Percentiles rank a stretch among this genome's conserved stretches.
Evolutionary conservation across 805 yeast species (phyloP).

Genomic region (Saturnispora quitensis): DNA sequence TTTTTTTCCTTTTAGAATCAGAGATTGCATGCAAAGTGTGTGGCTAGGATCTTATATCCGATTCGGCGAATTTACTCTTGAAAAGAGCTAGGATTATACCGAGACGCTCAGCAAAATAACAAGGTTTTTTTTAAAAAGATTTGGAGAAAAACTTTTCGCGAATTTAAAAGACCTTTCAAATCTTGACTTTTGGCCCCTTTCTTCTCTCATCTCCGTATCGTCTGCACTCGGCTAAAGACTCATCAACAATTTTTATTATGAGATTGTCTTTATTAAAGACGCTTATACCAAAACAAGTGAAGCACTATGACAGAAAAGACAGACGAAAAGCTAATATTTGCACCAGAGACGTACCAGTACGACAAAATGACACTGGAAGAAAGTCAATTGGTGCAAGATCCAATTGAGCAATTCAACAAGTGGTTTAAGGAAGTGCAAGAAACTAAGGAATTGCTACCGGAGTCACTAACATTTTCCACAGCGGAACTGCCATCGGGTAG

Average conservation of each 20-base stretch:
- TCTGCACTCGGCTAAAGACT: neutral
- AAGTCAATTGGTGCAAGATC: conserved; percentile 44
- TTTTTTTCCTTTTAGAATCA: neutral
- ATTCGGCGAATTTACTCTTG: neutral
- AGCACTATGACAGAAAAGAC: neutral
- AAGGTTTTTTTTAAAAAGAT: neutral
- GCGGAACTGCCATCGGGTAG: conserved; percentile 86
- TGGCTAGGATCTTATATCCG: neutral
- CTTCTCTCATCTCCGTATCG: neutral
- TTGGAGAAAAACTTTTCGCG: neutral
- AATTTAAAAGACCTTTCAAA: neutral
- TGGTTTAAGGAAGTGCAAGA: conserved; percentile 79
- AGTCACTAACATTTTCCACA: conserved; percentile 79
- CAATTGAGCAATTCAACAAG: conserved; percentile 65
- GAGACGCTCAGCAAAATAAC: neutral
- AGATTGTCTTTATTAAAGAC: neutral
- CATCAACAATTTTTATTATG: no score
- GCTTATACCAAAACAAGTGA: neutral
- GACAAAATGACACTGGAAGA: conserved; percentile 54
- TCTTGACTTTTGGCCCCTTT: neutral
- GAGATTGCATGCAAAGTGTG: neutral
- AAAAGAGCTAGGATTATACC: neutral
- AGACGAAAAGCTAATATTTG: conserved; percentile 36
- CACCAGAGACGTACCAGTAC: conserved; percentile 85
- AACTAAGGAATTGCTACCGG: conserved; percentile 58